These are phyloP conservation scores for Nicotiana obtusifolia DNA, from an alignment of 257 asterid species.

Conservation along the genomic window DNA sequence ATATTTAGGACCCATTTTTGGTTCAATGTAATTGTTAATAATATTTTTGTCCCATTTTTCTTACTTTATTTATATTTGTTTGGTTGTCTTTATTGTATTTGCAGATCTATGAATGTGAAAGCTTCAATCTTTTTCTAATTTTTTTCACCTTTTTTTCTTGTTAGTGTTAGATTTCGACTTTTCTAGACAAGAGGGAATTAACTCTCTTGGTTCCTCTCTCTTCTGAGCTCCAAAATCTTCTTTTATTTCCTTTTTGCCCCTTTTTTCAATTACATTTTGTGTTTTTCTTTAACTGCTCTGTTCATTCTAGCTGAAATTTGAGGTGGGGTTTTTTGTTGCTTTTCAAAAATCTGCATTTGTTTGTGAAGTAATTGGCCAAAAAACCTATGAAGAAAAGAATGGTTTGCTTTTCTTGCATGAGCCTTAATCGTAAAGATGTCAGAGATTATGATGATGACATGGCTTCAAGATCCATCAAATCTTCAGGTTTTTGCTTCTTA, in stretches of 20 bases:
- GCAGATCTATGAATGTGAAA: conserved; percentile 19
- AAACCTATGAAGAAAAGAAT: conserved; percentile 2
- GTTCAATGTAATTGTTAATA: conserved; percentile 6
- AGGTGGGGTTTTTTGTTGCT: conserved; percentile 6
- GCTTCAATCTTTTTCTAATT: background rate
- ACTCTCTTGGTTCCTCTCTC: background rate
- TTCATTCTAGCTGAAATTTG: background rate
- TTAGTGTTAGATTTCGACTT: background rate
- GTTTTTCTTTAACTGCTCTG: background rate
- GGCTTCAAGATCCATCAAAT: conserved; percentile 24
- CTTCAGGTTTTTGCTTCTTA: conserved; percentile 33
- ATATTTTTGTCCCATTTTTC: background rate
- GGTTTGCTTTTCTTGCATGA: conserved; percentile 58
- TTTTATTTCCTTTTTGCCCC: background rate
- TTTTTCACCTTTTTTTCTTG: background rate
- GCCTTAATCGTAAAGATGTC: conserved; percentile 22
- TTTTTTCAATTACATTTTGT: background rate
- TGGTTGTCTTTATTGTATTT: conserved; percentile 11
- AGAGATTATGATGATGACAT: conserved; percentile 34
- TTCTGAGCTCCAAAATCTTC: background rate
- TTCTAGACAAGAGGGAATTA: background rate
- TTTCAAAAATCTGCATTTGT: background rate
- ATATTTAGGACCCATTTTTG: conserved; percentile 8
- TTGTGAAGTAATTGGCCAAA: background rate
- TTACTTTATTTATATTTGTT: background rate